Base-by-base conservation (phyloP, 2,329 filamentous ascomycete genomes). In the Alternaria solani region DNA sequence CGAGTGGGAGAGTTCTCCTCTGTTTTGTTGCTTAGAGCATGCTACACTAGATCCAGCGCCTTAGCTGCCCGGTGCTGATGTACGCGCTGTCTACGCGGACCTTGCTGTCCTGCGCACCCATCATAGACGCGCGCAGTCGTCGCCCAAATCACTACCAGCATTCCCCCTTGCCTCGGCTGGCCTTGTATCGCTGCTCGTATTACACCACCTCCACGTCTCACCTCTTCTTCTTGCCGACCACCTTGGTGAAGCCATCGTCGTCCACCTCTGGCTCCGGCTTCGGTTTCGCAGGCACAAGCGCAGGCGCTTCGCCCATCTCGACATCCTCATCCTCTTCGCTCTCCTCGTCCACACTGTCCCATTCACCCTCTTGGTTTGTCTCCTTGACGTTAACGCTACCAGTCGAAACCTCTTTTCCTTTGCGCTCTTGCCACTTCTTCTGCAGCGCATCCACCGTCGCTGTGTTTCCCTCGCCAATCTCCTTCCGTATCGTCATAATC, bases 401-500 rank as follows among this genome's bases (percentile, higher is more conserved):
- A 25, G 68, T 82, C 80, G 56, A 87, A 82, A 76, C 85, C 68
- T 71, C 86, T 73, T 83, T 87, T 54, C 87, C 87, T 65, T 86
- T 87, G 71, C 81, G 86, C 69, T 82, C 87, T 76, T 85, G 78
- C 85, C 88, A 92, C 67, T 85, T 84, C 72, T 81, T 80, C 69
- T 87, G 87, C 81, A 95, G 79, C 63, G 81, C 82, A 65, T 88
- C 84, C 54, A 93, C 86, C 62, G 85, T 85, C n/a, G 81, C 82
- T 64, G 91, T 90, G 57, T 89, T 84, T 16, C 91, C 91, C 63
- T 86, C 84, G 59, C 84, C 82, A 70, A 89, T 88, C 74, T 91
- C 85, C 59, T 83, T 82, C 70, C 88, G 84, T 64, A 94, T 81
- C 53, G 84, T 83, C 77, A 96, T 80, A 59, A 98, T 91, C 69